A percentile compares a stretch with the other conserved stretches of the same genome.
Conservation (phyloP, 257 asterid genomes). For the Anisodus tanguticus region DNA sequence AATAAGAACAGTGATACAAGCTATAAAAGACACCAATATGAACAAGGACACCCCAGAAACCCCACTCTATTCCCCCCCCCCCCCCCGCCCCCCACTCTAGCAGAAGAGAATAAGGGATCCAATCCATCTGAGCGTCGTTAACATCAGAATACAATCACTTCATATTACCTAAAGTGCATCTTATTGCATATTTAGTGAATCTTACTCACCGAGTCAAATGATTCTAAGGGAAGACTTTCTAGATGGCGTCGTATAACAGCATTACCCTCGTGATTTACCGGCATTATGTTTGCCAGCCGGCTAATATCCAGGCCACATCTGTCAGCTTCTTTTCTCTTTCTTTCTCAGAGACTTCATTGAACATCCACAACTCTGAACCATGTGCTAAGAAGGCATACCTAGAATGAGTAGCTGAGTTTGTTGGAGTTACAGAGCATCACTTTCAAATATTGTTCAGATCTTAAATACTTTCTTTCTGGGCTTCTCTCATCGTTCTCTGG, state of each 20-base stretch:
- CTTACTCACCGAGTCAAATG: conserved; percentile 80
- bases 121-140: conserved; percentile 9
- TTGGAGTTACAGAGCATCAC: conserved; percentile 14
- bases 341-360: conserved; percentile 81
- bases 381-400: conserved; percentile 88
- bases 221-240: conserved; percentile 89
- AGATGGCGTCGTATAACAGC: conserved; percentile 87
- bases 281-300: conserved; percentile 66
- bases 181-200: not conserved
- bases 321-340: conserved; percentile 76
- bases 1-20: not conserved
- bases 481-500: conserved; percentile 33
- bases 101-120: conserved; percentile 19
- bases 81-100: not conserved
- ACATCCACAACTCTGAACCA: conserved; percentile 89
- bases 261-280: conserved; percentile 86
- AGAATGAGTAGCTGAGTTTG: conserved; percentile 30
- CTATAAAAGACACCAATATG: not conserved
- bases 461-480: conserved; percentile 22
- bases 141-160: conserved; percentile 16
- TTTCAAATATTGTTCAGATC: conserved; percentile 25
- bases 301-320: conserved; percentile 78
- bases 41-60: conserved; percentile 19
- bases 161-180: not conserved
- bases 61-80: not conserved